Evolutionary conservation across 192 early-diverging fungal species (phyloP).

Genomic region (Dissophora ornata): DNA sequence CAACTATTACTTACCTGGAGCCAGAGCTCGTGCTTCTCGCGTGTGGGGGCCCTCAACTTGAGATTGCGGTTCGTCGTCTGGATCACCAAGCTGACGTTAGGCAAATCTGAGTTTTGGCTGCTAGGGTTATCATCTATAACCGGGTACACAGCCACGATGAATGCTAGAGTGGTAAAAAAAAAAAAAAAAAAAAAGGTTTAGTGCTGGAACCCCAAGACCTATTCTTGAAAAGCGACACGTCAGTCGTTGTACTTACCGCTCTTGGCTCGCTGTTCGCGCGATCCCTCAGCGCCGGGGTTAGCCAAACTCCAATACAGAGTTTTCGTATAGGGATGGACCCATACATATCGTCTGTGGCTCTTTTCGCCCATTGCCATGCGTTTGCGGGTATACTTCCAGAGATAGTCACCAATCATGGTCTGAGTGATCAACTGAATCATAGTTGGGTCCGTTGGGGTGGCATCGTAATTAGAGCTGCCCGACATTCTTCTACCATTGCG

Average conservation of each 20-base stretch:
- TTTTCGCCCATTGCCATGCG: conserved; percentile 67
- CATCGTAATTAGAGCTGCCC: conserved; percentile 23
- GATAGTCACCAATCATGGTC: conserved; percentile 82
- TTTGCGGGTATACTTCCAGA: conserved; percentile 78
- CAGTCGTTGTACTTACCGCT: conserved; percentile 53
- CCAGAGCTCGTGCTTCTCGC: conserved; percentile 79
- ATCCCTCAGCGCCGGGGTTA: conserved; percentile 65
- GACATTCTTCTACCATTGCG: conserved; percentile 34
- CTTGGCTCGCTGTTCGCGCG: conserved; percentile 54
- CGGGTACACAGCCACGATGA: conserved; percentile 69
- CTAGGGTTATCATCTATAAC: conserved; percentile 59
- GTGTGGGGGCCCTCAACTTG: conserved; percentile 75
- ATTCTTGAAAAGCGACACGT: not conserved
- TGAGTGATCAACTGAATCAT: conserved; percentile 78
- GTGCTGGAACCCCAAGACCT: not conserved
- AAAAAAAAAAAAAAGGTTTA: not conserved
- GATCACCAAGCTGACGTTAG: conserved; percentile 70
- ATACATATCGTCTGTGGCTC: conserved; percentile 78
- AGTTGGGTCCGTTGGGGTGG: conserved; percentile 63
- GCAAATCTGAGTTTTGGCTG: conserved; percentile 47
- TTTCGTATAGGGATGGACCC: conserved; percentile 85
- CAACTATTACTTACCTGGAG: conserved; percentile 60
- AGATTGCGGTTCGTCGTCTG: conserved; percentile 76
- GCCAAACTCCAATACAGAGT: conserved; percentile 80
- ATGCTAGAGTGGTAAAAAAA: conserved; percentile 59